Base-by-base conservation (phyloP, 2,329 filamentous ascomycete genomes). In the Fusarium albosuccineum region DNA sequence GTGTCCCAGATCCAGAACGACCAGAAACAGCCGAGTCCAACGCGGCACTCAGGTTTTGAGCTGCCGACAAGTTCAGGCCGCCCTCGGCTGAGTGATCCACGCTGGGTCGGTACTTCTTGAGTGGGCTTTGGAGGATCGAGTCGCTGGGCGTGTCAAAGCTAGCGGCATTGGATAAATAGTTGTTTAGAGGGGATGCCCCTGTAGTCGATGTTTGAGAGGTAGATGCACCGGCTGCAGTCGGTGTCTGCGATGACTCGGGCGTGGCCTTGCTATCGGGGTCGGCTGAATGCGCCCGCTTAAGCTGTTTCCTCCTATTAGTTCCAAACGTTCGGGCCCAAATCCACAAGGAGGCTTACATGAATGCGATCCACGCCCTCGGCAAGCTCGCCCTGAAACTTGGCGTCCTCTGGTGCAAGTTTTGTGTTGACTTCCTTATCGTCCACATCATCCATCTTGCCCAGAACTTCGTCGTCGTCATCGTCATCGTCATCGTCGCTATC, bases 321-420 rank as follows among this genome's bases (percentile, higher is more conserved):
- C 37, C 44, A 53, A 16, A 3, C 5, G 17, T 40, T 22, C 36
- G 16, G 4, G 22, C 9, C 13, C 48, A 22, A 22, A 26, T 17
- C 29, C 9, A 27, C 6, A 2, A 26, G 17, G 6, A 14, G 42
- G 78, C 87, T 74, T 84, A 93, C 92, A 79, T 90, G 91, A 78
- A 96, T 95, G 70, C 93, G 90, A 72, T 92, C 88, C 51, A 96
- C 91, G 48, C 92, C 92, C 66, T 94, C 92, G 41, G 91, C 90
- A 56, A 96, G 83, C 77, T 95, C 92, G 50, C 90, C 90, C 56
- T 91, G 87, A 70, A 89, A 89, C 70, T 88, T 86, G 53, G 87
- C 88, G 74, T 95, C 92, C 67, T 95, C 92, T 2, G 90, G 87
- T 7, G 84, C 89, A 36, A 92, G 79, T 72, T 87, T 85, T 49